Evolutionary conservation across 768 basidiomycete genomes (phyloP), one percentile per base, ranked within the genome.

Genomic region (Mycena galopus): DNA sequence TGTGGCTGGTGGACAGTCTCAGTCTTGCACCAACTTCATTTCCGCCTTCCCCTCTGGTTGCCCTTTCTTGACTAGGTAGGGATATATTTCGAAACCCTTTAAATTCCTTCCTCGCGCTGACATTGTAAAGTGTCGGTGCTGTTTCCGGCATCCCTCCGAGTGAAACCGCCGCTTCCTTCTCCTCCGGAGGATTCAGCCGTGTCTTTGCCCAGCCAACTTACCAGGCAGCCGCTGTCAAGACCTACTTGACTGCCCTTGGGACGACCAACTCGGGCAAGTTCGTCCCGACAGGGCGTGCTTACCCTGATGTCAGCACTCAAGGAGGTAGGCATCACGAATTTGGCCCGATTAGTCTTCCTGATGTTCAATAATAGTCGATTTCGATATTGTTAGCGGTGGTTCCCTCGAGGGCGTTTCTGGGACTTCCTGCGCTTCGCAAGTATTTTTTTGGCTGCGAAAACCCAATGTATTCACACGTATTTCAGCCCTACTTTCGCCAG

Each of bases 131-230:
- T 47, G 74, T 78, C 59, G 90, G 90, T 1, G 88, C 85, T 17
- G 88, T 88, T 0, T 73, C 74, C 10, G 67, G 77, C 19, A 80
- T 88, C 65, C 73, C 76, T 33, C 73, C 73, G 14, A 57, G 51
- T 9, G 89, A 91, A 76, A 83, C 78, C 23, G 86, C 86, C 0
- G 83, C 80, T 0, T 67, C 35, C 33, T 87, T 90, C 79, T 87
- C 86, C 21, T 85, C 86, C 0, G 89, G 90, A 27, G 89, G 89
- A 3, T 91, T 90, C 79, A 86, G 85, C 76, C 80, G 85, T 64
- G 82, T 85, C 61, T 82, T 83, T 75, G 44, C 76, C 23, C 69
- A 70, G 29, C 81, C 81, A 14, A 69, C 76, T 1, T 82, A 78
- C 73, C 81, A 82, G 68, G 57, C 75, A n/a, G 30, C 75, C n/a